phyloP scores from a whole-genome alignment of 805 yeast species.

The Monosporozyma solicola region DNA sequence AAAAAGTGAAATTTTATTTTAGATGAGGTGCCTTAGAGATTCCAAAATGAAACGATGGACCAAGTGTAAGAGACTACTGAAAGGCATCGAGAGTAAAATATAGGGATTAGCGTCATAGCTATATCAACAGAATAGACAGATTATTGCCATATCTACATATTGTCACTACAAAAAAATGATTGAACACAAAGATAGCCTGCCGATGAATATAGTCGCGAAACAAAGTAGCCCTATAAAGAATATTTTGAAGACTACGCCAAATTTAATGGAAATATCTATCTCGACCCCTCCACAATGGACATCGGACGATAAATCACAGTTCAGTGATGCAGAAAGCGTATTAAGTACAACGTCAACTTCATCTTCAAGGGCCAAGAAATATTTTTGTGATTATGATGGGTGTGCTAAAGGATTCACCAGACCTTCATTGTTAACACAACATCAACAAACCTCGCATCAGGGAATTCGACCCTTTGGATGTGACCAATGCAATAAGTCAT shows the following conservation, averaged over 20 bases:
- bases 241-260: not conserved
- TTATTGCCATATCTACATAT: too few species aligned
- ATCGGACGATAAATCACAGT: not conserved
- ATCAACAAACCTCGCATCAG: slow-evolving; percentile 58
- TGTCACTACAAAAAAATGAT: not conserved
- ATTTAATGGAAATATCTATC: not conserved
- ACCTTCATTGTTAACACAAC: slow-evolving; percentile 79
- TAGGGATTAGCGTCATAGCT: too few species aligned
- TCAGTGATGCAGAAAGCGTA: not conserved
- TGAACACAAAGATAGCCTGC: not conserved
- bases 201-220: not conserved
- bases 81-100: too few species aligned
- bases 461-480: slow-evolving; percentile 74
- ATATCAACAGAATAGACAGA: too few species aligned
- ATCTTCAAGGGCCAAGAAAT: slow-evolving; percentile 43
- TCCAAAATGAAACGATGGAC: not conserved
- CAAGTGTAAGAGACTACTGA: not conserved
- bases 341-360: not conserved
- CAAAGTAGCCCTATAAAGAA: not conserved
- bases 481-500: slow-evolving; percentile 51
- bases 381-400: slow-evolving; percentile 51
- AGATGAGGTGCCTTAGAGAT: not conserved
- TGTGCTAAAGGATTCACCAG: slow-evolving; percentile 73
- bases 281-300: not conserved
- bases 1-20: not conserved